Evolutionary conservation across 2,329 filamentous ascomycete genomes (phyloP), one percentile per base, ranked within the genome.

Genomic region (Aspergillus tubingensis): DNA sequence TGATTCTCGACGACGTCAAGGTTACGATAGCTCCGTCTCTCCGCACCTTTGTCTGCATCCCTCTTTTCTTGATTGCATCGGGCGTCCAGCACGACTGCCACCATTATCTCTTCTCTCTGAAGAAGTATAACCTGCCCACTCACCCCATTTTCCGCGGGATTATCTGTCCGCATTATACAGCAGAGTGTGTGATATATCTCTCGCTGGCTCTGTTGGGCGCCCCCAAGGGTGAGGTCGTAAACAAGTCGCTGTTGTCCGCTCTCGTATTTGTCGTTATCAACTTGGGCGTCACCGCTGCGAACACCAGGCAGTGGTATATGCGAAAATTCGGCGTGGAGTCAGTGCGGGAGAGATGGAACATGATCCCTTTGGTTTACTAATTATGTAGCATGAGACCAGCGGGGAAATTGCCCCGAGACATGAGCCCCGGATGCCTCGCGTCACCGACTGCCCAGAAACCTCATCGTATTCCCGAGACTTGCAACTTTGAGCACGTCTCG

Each of bases 141-240:
- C 83, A 89, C 61, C 88, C 88, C 2, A 78, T 90, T 59, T 99
- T 98, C 75, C 81, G 81, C 48, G 81, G 82, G 59, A 76, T 96
- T 21, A 78, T 97, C 41, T 96, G 91, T 68, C 92, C 95, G 17
- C 95, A 99, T 77, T 99, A 98, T 76, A 90, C 90, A 3, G 91
- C 89, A 70, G 95, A 98, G 78, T 93, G 91, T 72, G 73, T 90
- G 43, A 86, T 97, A 60, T 98, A 99, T 74, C 72, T 92, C 19
- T 84, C 89, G n/a, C 78, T 99, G 65, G 85, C 91, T 2, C 77
- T 95, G 49, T 75, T 90, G 41, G 87, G 88, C 30, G 92, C 93
- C 1, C 92, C 93, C 0, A 69, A 78, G 7, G 89, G 87, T 10
- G 76, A 80, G 32, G 64, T 84, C 58, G 74, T 91, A 60, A 97